Evolutionary conservation across 306 rosid species (phyloP), one percentile per base, ranked within the genome.

Genomic region (Trichosanthes cucumerina): DNA sequence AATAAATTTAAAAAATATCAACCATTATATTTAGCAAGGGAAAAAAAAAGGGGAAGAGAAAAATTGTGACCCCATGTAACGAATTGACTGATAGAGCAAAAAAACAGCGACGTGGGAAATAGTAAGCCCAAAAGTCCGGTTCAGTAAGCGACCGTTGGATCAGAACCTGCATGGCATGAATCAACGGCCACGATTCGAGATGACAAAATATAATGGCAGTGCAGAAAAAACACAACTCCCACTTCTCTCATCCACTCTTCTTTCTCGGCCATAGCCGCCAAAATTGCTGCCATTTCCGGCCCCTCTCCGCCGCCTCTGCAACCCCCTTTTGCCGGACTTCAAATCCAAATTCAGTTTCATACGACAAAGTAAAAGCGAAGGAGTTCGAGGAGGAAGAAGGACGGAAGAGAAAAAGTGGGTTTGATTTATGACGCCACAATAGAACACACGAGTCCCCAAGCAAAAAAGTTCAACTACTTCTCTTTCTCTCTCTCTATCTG

Each of bases 181-280:
- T 52, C 47, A 74, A 74, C 63, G 63, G 63, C 18, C n/a, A 19
- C 4, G 78, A 74, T 74, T 74, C 0, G 18, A 49, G 78, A 50
- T 74, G 78, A 74, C 63, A 33, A 50, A 16, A 72, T 72, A 33
- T 74, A 47, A 47, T 70, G 76, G 10, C 12, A 23, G 9, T 43
- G 21, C 46, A 18, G 44, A 31, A 2, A 69, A 49, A 73, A 28
- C 15, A 23, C 39, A 28, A 44, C 60, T 72, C 77, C 60, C 69
- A 43, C 74, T 69, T 69, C 75, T 21, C 69, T 66, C 60, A 46
- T 46, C 77, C 39, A 16, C 18, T 66, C 31, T 69, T 3, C 62
- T 28, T 52, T 74, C 78, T 74, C 78, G 63, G 47, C 58, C 76
- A 71, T 71, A 71, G 76, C 58, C 76, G 76, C 78, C 78, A 50